Evolutionary conservation across 345 rosid genomes (phyloP).

Genomic region (Euclidium syriacum): DNA sequence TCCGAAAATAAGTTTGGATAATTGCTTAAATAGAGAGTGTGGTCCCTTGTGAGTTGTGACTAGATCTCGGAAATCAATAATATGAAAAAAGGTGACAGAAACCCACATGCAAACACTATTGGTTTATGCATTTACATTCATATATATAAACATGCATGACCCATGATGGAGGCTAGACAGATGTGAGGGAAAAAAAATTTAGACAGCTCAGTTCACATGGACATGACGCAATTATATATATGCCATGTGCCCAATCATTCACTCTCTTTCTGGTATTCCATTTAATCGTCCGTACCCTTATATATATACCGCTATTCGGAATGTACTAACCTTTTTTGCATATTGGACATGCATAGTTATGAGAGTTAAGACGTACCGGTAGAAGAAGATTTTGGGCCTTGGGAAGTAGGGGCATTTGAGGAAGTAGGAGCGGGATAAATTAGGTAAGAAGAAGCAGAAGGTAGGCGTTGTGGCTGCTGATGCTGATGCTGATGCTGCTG

Average conservation of each 20-base stretch:
- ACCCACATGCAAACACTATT: conserved; percentile 33
- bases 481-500: conserved; percentile 17
- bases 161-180: conserved; percentile 29
- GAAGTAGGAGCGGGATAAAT: conserved; percentile 19
- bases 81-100: conserved; percentile 22
- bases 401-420: conserved; percentile 19
- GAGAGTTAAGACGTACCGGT: conserved; percentile 19
- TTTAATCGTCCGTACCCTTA: conserved; percentile 11
- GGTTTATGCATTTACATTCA: conserved; percentile 8
- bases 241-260: conserved; percentile 28
- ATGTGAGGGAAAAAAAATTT: conserved; percentile 9
- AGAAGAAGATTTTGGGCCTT: conserved; percentile 22
- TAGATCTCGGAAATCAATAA: conserved; percentile 27
- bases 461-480: conserved; percentile 21
- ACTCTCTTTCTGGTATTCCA: conserved; percentile 9
- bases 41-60: conserved; percentile 29
- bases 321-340: too few species aligned
- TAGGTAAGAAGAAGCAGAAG: conserved; percentile 29
- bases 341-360: conserved; percentile 6
- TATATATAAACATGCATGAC: conserved; percentile 19
- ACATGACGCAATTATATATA: conserved; percentile 15
- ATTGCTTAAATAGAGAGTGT: conserved; percentile 26
- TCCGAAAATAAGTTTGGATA: conserved; percentile 18
- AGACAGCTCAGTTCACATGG: conserved; percentile 36
- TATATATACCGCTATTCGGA: too few species aligned